Evolutionary conservation across 169 alveolate species (phyloP), one percentile per base, ranked within the genome.

Genomic region (Cryptosporidium sp.): DNA sequence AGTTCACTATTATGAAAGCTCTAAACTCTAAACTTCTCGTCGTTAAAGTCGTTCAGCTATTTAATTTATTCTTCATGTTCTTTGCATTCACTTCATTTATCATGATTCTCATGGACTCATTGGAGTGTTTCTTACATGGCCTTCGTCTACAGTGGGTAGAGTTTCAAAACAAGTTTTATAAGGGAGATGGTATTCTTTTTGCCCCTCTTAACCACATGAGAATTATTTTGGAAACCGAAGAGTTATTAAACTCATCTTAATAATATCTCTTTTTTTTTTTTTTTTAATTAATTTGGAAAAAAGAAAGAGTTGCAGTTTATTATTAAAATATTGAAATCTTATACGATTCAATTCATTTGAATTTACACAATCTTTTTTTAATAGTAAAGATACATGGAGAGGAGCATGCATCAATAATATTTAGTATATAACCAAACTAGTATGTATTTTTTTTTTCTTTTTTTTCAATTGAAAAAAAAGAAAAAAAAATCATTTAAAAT

Each of bases 91-190:
- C 99, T 7, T 94, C 98, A 51, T 98, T 96, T 35, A 99, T 99
- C 16, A 95, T 99, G 91, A 95, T 99, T 92, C 96, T 98, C 70
- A 98, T 98, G 99, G 99, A 99, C 94, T 94, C 98, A 3, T 92
- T 99, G 93, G 99, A 99, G 93, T 98, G 99, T 91, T 98, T 98
- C 94, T 95, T 99, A 71, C 99, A 99, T 95, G 98, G 99, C 2
- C 96, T 99, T 71, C 97, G 99, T 89, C 96, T 98, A 91, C 99
- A 98, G 92, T 98, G 99, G 99, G 99, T 99, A 65, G 99, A 99
- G 92, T 99, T 99, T 94, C 99, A 98, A 92, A 97, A 97, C 95
- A 99, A 98, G 93, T 99, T 99, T 93, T 99, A 95, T 96, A 97
- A 97, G 92, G 99, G 99, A 7, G 99, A 97, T 92, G 99, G 99